phyloP scores from a whole-genome alignment of 192 early-diverging fungal species.

The Geosiphon pyriformis region DNA sequence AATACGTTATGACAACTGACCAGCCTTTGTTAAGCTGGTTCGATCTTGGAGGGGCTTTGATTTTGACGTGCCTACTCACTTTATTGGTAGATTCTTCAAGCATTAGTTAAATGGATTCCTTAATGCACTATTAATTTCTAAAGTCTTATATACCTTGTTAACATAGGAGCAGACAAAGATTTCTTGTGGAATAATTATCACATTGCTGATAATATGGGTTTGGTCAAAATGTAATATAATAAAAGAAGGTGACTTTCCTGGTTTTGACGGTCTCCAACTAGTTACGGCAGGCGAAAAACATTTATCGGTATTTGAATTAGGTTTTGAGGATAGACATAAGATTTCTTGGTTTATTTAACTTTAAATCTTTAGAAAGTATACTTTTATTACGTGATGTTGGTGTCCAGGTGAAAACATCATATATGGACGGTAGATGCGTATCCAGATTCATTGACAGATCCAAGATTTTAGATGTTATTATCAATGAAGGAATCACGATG shows the following conservation, averaged over 20 bases:
- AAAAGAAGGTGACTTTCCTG: slow-evolving; percentile 29
- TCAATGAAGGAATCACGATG: slow-evolving; percentile 74
- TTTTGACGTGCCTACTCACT: neutral
- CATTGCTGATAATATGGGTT: slow-evolving; percentile 19
- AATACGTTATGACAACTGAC: slow-evolving; percentile 42
- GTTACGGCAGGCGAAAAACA: too few relatives aligned
- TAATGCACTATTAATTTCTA: neutral
- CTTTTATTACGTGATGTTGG: slow-evolving; percentile 65
- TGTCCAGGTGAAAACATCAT: slow-evolving; percentile 57
- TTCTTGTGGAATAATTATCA: slow-evolving; percentile 1
- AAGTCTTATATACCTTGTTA: slow-evolving; percentile 3
- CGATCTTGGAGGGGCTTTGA: slow-evolving; percentile 6
- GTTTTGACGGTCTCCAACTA: neutral
- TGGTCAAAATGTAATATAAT: slow-evolving; percentile 31
- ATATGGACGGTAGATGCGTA: slow-evolving; percentile 41
- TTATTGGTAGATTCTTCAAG: slow-evolving; percentile 3
- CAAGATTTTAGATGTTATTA: slow-evolving; percentile 61
- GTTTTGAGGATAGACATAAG: neutral
- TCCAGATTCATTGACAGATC: slow-evolving; percentile 59
- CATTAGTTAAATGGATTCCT: neutral
- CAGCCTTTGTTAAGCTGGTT: slow-evolving; percentile 15
- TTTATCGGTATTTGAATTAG: neutral
- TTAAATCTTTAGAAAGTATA: slow-evolving; percentile 48
- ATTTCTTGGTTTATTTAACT: neutral
- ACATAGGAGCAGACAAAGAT: neutral